Base-by-base conservation (phyloP, 331 rosid species). In the Cucumis variabilis region DNA sequence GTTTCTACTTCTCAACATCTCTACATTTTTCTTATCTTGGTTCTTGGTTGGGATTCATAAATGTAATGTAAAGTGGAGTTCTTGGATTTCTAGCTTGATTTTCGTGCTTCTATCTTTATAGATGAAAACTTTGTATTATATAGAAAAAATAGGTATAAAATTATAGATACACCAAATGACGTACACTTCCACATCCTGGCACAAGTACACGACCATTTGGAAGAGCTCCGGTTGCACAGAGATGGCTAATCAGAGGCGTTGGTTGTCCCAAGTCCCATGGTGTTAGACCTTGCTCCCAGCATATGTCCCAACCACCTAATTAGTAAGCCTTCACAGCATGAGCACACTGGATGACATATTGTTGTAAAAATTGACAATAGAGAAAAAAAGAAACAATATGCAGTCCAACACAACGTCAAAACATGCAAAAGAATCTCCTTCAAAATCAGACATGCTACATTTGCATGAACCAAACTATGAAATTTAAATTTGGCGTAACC, bases 141-240 rank as follows among this genome's bases (percentile, higher is more conserved):
- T 75, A 21, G 30, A 9, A 6, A 75, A 75, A 20, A 75, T 46
- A 75, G 82, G 20, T 46, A 48, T 60, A 28, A 81, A 58, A 11
- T 81, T 19, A 81, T 28, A 28, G 6, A 58, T 44, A 67, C 15
- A 44, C 6, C 75, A 67, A 53, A 19, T 24, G 70, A 75, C 90
- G 9, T 86, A 91, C 92, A 89, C 79, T 86, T 87, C 93, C 93
- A 74, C 93, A 91, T 15, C 93, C 92, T 53, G 93, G 91, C 23
- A 91, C 78, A 53, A 91, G 87, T 28, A 88, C 92, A 74, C 89
- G 85, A 50, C 90, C 93, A 27, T 55, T 83, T 24, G 93, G 93
- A 66, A 91, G 93, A 58, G 67, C 85, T 65, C 86, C 90, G 1
- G 72, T 73, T 11, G 60, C 82, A 73, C 89, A 90, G 44, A 91